Evolutionary conservation across 345 rosid species (phyloP), one percentile per base, ranked within the genome.

Genomic region (Pistacia atlantica): DNA sequence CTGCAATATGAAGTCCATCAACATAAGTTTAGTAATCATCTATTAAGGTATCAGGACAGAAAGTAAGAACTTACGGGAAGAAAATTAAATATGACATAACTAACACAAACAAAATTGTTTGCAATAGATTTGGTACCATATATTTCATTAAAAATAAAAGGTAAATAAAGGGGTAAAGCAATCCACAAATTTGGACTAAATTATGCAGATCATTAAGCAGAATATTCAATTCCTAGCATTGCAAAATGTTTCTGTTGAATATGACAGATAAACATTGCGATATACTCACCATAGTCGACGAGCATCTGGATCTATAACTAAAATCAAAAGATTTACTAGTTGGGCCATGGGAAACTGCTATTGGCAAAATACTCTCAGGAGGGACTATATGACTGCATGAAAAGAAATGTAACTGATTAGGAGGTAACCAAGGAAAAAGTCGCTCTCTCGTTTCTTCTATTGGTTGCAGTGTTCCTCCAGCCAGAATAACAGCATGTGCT

Each of bases 401-500:
- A 82, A 91, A 93, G 87, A 95, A 92, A 74, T 89, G 90, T 75
- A 92, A 83, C 77, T 86, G 87, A 78, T 87, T 83, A 33, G 75
- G 78, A 63, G 91, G 90, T 81, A 95, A 80, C 91, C 94, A 81
- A 18, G 99, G 97, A 82, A 95, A 93, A 74, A 93, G 98, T 49
- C 97, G 85, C 76, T 90, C 98, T 81, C 96, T 91, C 65, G 97
- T 90, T 84, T 92, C 98, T 89, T 93, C 97, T 64, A 95, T 85
- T 65, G 99, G 99, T 81, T 95, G 98, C 83, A 95, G 88, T 78
- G 99, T 95, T 73, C 98, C 99, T 55, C 99, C 99, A 0, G 97
- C 97, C 82, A 93, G 80, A 78, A 95, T 75, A 75, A 95, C 91
- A 67, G 98, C 93, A 70, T 80, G 98, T 61, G 94, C 93, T 83